A percentile compares a stretch with the other conserved stretches of the same genome.
These are phyloP conservation scores for Pleurotus platypus DNA, from an alignment of 768 basidiomycete species.

Conservation along the genomic window DNA sequence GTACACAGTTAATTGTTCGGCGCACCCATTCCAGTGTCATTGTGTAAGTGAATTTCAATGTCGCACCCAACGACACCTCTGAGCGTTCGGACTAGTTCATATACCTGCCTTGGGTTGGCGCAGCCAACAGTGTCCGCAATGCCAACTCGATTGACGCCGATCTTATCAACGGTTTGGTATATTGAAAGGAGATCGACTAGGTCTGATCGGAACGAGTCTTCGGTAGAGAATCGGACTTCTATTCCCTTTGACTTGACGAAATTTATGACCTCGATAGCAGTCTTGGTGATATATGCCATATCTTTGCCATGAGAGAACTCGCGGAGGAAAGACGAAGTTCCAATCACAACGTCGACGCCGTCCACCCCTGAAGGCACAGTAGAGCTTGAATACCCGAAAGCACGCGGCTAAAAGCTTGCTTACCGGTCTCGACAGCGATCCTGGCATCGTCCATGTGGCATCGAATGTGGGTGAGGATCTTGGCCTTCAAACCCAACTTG, in stretches of 20 bases:
- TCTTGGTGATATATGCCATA: constrained; percentile 99
- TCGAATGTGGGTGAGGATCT: constrained; percentile 97
- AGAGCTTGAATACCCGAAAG: constrained; percentile 5
- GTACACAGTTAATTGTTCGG: constrained; percentile 1
- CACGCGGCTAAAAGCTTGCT: constrained; percentile 16
- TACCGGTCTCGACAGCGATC: constrained; percentile 96
- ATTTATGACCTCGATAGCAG: constrained; percentile 97
- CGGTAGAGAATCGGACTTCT: constrained; percentile 98
- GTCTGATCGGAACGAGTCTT: constrained; percentile 99
- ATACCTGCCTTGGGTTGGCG: constrained; percentile 97
- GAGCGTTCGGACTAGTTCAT: constrained; percentile 94
- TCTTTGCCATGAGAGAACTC: constrained; percentile 99
- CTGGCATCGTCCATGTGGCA: constrained; percentile 99
- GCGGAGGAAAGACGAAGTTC: constrained; percentile 97
- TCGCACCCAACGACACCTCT: constrained; percentile 96
- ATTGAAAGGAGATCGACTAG: constrained; percentile 97
- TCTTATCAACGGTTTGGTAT: constrained; percentile 99
- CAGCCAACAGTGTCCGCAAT: constrained; percentile 99
- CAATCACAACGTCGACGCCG: constrained; percentile 98
- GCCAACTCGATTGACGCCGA: constrained; percentile 97
- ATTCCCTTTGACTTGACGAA: constrained; percentile 99
- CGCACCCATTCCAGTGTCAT: constrained; percentile 95
- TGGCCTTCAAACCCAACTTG: constrained; percentile 94
- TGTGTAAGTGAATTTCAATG: constrained; percentile 97
- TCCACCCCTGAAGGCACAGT: constrained; percentile 69